Evolutionary conservation across 768 basidiomycete species (phyloP).

Genomic region (Leccinellum luteum): DNA sequence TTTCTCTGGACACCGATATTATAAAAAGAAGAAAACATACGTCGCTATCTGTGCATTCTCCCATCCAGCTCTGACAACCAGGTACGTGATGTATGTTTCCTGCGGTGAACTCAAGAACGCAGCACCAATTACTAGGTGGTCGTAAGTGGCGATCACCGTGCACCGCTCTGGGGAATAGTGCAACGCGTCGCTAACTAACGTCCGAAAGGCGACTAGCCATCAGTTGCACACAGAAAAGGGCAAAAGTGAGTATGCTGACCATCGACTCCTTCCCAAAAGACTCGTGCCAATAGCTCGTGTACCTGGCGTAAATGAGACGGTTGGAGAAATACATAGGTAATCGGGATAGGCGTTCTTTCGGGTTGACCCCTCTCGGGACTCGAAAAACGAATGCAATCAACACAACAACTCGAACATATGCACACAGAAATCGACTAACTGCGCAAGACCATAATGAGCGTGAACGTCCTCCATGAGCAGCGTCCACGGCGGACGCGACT

Average conservation of each 20-base stretch:
- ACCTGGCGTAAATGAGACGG: conserved; percentile 62
- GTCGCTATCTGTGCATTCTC: conserved; percentile 77
- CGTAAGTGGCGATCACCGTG: conserved; percentile 75
- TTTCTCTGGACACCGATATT: neutral
- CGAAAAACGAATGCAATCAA: conserved; percentile 3
- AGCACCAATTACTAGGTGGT: conserved; percentile 66
- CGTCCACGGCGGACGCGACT: conserved; percentile 70
- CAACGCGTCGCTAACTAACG: conserved; percentile 65
- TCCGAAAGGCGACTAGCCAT: conserved; percentile 1
- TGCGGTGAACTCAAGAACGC: conserved; percentile 76
- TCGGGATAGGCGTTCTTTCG: conserved; percentile 45
- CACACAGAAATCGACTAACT: conserved; percentile 39
- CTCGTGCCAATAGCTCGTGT: conserved; percentile 63
- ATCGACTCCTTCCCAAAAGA: conserved; percentile 78
- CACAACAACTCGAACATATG: neutral
- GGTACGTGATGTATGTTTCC: conserved; percentile 81
- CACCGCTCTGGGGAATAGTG: conserved; percentile 66
- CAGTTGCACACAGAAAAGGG: neutral
- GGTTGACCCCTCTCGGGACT: conserved; percentile 57
- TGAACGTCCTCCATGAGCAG: conserved; percentile 69
- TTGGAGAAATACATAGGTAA: conserved; percentile 62
- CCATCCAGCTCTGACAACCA: conserved; percentile 78
- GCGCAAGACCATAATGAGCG: conserved; percentile 57
- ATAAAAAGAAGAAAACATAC: conserved; percentile 35
- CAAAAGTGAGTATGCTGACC: conserved; percentile 38